Conservation (phyloP, 192 early-diverging fungal species). For the Mortierella alpina region DNA sequence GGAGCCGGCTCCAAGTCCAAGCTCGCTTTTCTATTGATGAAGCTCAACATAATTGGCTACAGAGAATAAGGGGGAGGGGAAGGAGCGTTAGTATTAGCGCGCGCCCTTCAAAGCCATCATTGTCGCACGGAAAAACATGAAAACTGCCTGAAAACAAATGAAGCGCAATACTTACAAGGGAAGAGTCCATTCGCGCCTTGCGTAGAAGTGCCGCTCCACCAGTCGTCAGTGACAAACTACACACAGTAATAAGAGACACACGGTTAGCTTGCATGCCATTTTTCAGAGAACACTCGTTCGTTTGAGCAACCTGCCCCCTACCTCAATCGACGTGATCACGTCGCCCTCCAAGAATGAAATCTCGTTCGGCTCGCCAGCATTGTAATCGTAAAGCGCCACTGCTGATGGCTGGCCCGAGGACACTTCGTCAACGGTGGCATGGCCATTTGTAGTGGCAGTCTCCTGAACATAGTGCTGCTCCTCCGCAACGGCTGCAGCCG, state of each 20-base stretch:
- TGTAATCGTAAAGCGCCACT: conserved; percentile 85
- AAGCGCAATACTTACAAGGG: conserved; percentile 65
- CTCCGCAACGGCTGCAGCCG: conserved; percentile 26
- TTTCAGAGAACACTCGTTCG: neutral
- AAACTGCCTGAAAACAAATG: neutral
- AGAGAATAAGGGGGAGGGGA: neutral
- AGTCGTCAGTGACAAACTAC: conserved; percentile 81
- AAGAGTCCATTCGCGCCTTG: conserved; percentile 75
- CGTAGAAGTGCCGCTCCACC: conserved; percentile 85
- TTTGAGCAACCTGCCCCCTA: neutral
- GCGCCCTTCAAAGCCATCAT: neutral
- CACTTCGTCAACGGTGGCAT: conserved; percentile 26
- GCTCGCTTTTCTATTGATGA: conserved; percentile 21
- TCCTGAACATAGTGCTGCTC: conserved; percentile 35
- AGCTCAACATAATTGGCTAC: conserved; percentile 64
- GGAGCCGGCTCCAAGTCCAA: too few relatives aligned
- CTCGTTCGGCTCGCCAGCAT: conserved; percentile 88
- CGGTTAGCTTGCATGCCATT: neutral
- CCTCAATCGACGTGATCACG: conserved; percentile 78
- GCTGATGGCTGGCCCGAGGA: conserved; percentile 56
- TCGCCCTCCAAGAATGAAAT: conserved; percentile 82
- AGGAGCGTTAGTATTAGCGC: neutral
- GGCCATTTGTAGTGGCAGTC: conserved; percentile 17
- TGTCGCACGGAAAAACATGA: neutral
- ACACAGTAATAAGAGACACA: neutral